Evolutionary conservation across 2,329 filamentous ascomycete genomes (phyloP).

Genomic region (Immersiporthe knoxdaviesiana): DNA sequence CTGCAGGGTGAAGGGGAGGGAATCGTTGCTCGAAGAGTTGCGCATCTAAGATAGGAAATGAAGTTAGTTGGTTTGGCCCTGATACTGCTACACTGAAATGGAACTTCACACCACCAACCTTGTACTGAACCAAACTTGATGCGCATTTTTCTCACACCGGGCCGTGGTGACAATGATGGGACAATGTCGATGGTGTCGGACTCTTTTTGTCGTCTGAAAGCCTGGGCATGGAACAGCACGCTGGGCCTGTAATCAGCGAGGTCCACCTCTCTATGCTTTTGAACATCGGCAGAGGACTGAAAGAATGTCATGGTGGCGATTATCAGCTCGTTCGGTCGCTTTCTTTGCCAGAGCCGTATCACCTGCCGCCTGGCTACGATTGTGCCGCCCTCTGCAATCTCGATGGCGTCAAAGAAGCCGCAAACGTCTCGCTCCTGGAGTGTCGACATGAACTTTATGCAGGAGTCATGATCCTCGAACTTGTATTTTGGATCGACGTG

Average conservation of each 20-base stretch:
- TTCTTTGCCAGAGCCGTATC: constrained; percentile 16
- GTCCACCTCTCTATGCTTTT: constrained; percentile 7
- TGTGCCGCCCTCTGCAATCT: constrained; percentile 4
- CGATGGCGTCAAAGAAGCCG: constrained; percentile 8
- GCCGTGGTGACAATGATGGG: neutral
- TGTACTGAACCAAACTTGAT: constrained; percentile 10
- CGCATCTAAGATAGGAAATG: neutral
- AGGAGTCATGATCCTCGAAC: constrained; percentile 5
- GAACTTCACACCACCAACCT: neutral
- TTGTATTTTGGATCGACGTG: constrained; percentile 20
- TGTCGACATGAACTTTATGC: constrained; percentile 8
- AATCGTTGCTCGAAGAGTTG: neutral
- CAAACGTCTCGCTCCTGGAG: constrained; percentile 14
- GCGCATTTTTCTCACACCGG: constrained; percentile 4
- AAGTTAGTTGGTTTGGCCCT: neutral
- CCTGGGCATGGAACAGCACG: constrained; percentile 1
- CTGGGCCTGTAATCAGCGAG: constrained; percentile 5
- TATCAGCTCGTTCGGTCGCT: neutral
- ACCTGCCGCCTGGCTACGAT: constrained; percentile 15
- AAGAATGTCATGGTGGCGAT: constrained; percentile 20
- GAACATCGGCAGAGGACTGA: neutral
- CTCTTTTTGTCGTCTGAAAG: neutral
- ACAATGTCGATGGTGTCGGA: neutral
- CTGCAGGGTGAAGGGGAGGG: neutral
- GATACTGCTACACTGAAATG: neutral